Evolutionary conservation across 306 rosid genomes (phyloP).

Genomic region (Arachis stenosperma): DNA sequence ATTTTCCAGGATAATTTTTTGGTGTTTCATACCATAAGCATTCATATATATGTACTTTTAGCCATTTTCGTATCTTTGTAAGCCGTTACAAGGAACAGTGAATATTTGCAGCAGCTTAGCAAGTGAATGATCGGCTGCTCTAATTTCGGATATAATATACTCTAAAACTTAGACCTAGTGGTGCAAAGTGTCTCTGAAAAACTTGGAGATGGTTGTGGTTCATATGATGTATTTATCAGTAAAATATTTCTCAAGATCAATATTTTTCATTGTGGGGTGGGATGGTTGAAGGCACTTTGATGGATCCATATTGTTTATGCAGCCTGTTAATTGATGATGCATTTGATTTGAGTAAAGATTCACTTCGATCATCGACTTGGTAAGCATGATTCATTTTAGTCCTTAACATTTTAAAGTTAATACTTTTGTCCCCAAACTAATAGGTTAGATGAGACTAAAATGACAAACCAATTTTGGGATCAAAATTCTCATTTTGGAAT

Average conservation of each 20-base stretch:
- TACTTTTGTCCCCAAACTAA: no score
- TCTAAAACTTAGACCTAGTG: conserved; percentile 2
- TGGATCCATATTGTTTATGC: background rate
- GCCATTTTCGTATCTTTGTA: background rate
- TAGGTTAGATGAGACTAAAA: no score
- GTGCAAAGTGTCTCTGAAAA: conserved; percentile 1
- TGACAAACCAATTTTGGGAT: no score
- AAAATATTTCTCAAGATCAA: conserved; percentile 5
- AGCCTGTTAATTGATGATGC: conserved; percentile 5
- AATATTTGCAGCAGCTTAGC: background rate
- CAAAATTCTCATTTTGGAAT: no score
- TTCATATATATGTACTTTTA: background rate
- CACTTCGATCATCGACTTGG: no score
- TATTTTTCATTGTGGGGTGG: conserved; percentile 1
- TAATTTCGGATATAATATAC: conserved; percentile 5
- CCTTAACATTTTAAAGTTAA: no score
- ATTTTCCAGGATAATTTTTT: background rate
- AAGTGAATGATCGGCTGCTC: background rate
- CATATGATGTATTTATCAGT: conserved; percentile 3
- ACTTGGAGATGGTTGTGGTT: background rate
- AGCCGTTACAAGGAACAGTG: background rate
- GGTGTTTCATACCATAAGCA: background rate
- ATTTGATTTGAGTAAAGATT: no score
- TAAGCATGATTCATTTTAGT: no score
- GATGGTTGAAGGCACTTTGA: background rate